Conservation (phyloP, 108 stramenopile genomes). For the Nitzschia palea region DNA sequence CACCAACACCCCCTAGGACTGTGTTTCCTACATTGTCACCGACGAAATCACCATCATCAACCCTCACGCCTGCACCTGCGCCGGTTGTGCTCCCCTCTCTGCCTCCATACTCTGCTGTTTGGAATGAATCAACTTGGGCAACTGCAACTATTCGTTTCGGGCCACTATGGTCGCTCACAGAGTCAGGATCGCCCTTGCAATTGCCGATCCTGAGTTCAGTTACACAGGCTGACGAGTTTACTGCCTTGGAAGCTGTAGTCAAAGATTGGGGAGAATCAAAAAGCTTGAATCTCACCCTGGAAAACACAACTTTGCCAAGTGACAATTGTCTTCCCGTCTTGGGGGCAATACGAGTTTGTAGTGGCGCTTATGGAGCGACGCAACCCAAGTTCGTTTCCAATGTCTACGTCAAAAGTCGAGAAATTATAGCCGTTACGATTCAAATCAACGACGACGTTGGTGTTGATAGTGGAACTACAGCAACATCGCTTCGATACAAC, state of each 20-base stretch:
- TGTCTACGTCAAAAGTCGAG: not conserved
- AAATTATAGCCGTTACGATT: not conserved
- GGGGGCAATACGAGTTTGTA: not conserved
- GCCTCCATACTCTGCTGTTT: not conserved
- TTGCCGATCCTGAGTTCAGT: constrained; percentile 5
- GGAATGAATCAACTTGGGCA: constrained; percentile 1
- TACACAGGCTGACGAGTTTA: not conserved
- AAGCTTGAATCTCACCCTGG: not conserved
- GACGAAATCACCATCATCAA: not conserved
- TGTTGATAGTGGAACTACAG: not conserved
- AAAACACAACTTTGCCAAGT: not conserved
- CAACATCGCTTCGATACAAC: not conserved
- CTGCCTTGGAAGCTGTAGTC: not conserved
- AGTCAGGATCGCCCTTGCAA: not conserved
- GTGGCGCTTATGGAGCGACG: not conserved
- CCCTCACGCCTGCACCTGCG: no score
- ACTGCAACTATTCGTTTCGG: not conserved
- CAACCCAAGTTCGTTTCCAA: not conserved
- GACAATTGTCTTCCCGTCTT: not conserved
- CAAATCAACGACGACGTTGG: not conserved
- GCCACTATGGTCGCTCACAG: not conserved
- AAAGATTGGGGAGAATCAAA: not conserved
- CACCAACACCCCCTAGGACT: not conserved
- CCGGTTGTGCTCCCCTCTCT: not conserved
- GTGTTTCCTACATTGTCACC: not conserved